Evolutionary conservation across 495 filamentous ascomycete species (phyloP), one percentile per base, ranked within the genome.

Genomic region (Penicillium bovifimosum): DNA sequence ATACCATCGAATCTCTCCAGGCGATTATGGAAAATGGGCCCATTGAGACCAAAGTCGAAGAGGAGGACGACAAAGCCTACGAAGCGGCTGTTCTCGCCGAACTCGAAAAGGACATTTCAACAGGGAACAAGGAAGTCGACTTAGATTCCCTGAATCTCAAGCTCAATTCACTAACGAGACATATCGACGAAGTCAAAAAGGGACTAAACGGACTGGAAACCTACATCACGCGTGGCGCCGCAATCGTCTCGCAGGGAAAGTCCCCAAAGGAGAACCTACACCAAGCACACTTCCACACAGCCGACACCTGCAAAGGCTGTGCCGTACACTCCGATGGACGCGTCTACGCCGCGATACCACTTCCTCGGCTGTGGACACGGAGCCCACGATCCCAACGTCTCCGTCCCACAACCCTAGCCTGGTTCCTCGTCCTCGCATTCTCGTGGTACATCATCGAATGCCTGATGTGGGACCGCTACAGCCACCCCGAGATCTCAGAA

Each of bases 171-270:
- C 76, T 86, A 17, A 72, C 77, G 29, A 70, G 78, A 3, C 81
- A 81, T 50, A 87, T 91, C 53, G 76, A 77, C 2, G 80, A 83
- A 18, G 80, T 87, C 17, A 84, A 83, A 53, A 75, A 78, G 43
- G 85, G 84, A 2, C 81, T 90, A 31, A 76, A 82, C 55, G 73
- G 78, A 13, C 69, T 90, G n/a, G 85, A 87, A 67, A 70, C 78
- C 29, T 75, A 81, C 47, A 70, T 88, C 28, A 73, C 71, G 27
- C 68, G 62, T 2, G 68, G 77, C n/a, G 53, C 59, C 6, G 63
- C 64, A 16, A 54, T 52, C 10, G 8, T 54, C 9, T 56, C 60
- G 3, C 52, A 63, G 17, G 50, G 57, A 18, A 46, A 46, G 2
- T 36, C 57, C 38, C 47, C 49, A 35, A 51, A 55, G 35, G 27